Evolutionary conservation across 306 rosid genomes (phyloP).

Genomic region (Rosa multiflora): DNA sequence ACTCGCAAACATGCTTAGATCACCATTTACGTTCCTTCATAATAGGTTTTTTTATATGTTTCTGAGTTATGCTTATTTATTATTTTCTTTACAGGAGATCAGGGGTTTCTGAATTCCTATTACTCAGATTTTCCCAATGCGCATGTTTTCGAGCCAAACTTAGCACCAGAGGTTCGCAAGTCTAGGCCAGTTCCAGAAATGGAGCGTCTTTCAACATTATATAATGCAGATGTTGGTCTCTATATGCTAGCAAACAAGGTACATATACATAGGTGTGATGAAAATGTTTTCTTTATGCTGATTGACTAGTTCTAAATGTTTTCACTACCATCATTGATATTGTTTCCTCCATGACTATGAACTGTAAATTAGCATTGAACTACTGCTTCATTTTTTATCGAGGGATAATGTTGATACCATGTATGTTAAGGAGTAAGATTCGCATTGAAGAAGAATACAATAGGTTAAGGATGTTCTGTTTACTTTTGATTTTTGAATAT

Average conservation of each 20-base stretch:
- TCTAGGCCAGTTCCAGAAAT: conserved; percentile 76
- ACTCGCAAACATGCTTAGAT: background rate
- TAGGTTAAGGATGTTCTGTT: background rate
- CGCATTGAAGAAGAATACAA: background rate
- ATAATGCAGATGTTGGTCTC: conserved; percentile 99
- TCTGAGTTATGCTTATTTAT: background rate
- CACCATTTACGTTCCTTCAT: background rate
- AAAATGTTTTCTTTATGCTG: background rate
- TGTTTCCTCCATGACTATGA: background rate
- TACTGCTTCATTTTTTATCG: background rate
- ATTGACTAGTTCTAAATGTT: background rate
- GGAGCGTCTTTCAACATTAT: conserved; percentile 96
- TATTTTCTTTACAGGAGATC: conserved; percentile 69
- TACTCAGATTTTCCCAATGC: conserved; percentile 88
- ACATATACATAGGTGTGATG: conserved; percentile 20
- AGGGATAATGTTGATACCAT: background rate
- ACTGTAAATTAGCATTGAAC: background rate
- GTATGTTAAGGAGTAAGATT: background rate
- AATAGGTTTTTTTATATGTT: background rate
- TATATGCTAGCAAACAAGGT: conserved; percentile 99
- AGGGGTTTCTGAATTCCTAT: conserved; percentile 96
- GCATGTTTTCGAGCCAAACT: conserved; percentile 81
- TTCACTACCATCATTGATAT: background rate
- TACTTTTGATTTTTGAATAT: background rate
- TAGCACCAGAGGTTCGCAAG: conserved; percentile 45